Percentiles rank a stretch among this genome's conserved stretches.
Conservation (phyloP, 2,329 filamentous ascomycete genomes). For the Fusarium lateritium region DNA sequence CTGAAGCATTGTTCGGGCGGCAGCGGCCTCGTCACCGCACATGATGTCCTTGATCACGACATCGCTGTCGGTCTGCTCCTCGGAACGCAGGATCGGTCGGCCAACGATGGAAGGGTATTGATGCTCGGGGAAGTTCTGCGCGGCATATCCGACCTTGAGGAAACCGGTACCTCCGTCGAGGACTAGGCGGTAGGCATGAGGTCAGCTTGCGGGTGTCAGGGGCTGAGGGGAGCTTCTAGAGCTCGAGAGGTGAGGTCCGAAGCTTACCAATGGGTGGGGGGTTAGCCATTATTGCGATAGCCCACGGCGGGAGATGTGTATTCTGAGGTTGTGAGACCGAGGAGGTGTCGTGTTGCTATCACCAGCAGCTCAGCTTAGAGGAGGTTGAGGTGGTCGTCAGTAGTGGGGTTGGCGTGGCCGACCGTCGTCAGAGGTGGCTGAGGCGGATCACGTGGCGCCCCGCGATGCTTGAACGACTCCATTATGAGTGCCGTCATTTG, state of each 20-base stretch:
- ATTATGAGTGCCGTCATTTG: conserved; percentile 13
- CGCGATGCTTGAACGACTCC: conserved; percentile 26
- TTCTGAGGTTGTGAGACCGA: conserved; percentile 36
- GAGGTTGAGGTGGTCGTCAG: conserved; percentile 52
- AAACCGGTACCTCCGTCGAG: conserved; percentile 99
- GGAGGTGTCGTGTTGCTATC: conserved; percentile 44
- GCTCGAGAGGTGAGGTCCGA: conserved; percentile 29
- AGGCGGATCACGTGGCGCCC: conserved; percentile 57
- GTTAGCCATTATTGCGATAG: conserved; percentile 62
- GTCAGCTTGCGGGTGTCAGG: conserved; percentile 45
- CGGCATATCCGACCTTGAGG: conserved; percentile 99
- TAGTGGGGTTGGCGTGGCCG: conserved; percentile 54
- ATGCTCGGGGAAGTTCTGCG: conserved; percentile 99
- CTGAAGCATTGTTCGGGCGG: conserved; percentile 96
- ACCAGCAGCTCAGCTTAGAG: conserved; percentile 48
- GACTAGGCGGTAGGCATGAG: conserved; percentile 68
- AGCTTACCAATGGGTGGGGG: conserved; percentile 69
- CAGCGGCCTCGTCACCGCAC: conserved; percentile 98
- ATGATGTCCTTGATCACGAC: conserved; percentile 96
- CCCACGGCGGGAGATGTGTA: conserved; percentile 28
- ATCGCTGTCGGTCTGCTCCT: conserved; percentile 79
- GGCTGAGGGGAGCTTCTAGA: conserved; percentile 24
- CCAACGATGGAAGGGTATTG: conserved; percentile 99
- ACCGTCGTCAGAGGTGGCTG: conserved; percentile 57
- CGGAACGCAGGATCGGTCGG: conserved; percentile 95